These are phyloP conservation scores for Homolaphlyctis polyrhiza DNA, from an alignment of 371 early-diverging fungal genomes.

Conservation along the genomic window DNA sequence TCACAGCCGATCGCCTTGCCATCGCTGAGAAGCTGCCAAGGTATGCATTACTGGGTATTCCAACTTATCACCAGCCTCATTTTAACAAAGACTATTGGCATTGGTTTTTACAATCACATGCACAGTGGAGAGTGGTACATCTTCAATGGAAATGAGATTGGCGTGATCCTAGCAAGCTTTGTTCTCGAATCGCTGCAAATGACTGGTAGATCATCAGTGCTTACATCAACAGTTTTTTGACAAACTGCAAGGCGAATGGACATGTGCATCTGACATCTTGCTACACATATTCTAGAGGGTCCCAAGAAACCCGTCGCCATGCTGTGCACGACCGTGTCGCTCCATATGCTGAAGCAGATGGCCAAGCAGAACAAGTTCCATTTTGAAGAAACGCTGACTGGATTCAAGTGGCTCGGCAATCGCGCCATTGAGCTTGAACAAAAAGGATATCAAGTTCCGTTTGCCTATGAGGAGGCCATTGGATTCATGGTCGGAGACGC, in stretches of 20 bases:
- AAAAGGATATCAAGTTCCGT: constrained; percentile 61
- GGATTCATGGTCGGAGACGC: constrained; percentile 25
- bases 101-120: too few relatives aligned
- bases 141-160: constrained; percentile 91
- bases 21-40: constrained; percentile 71
- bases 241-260: background rate
- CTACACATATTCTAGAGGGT: background rate
- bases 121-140: constrained; percentile 69
- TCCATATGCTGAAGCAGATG: constrained; percentile 73
- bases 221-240: background rate
- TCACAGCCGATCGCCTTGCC: constrained; percentile 73
- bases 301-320: constrained; percentile 28
- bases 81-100: too few relatives aligned
- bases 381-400: constrained; percentile 87
- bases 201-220: background rate
- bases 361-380: constrained; percentile 69
- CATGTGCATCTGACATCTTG: too few relatives aligned
- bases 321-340: constrained; percentile 83
- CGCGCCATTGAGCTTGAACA: constrained; percentile 59
- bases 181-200: background rate
- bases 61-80: too few relatives aligned
- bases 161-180: constrained; percentile 68
- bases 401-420: constrained; percentile 95
- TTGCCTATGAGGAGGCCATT: constrained; percentile 93
- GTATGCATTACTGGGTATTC: background rate